A percentile compares a stretch with the other conserved stretches of the same genome.
Conservation (phyloP, 768 basidiomycete genomes). For the Trametes villosa region DNA sequence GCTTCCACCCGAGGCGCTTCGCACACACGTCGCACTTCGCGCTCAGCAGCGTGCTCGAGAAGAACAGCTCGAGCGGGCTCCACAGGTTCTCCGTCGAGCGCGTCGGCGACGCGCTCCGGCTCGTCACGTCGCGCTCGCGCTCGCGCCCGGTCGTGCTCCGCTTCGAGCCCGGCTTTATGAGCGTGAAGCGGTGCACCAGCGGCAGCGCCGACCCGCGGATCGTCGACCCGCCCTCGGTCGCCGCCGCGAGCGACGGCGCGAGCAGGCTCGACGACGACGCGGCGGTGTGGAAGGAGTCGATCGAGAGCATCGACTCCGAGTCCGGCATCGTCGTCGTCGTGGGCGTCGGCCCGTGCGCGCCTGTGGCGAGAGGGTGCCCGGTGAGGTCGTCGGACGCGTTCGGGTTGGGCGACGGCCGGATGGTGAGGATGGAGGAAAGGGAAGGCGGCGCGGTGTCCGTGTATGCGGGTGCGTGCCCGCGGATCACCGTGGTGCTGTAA, state of each 20-base stretch:
- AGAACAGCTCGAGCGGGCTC: constrained; percentile 76
- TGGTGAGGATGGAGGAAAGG: constrained; percentile 75
- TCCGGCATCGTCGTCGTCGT: constrained; percentile 24
- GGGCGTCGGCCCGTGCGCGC: constrained; percentile 31
- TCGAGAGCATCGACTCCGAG: constrained; percentile 53
- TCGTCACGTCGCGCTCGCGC: constrained; percentile 20
- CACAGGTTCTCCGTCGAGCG: constrained; percentile 48
- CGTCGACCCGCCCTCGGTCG: constrained; percentile 80
- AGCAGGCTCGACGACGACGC: constrained; percentile 48
- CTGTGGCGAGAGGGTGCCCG: constrained; percentile 44
- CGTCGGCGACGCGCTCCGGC: constrained; percentile 41
- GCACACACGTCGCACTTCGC: constrained; percentile 83
- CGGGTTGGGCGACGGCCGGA: constrained; percentile 59
- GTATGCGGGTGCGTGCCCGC: constrained; percentile 41
- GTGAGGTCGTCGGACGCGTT: constrained; percentile 45
- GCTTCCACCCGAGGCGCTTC: constrained; percentile 87
- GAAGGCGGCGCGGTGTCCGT: constrained; percentile 51
- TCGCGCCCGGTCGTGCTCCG: constrained; percentile 35
- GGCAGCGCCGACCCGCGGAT: constrained; percentile 54
- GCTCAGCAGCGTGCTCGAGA: constrained; percentile 70
- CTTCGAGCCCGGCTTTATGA: constrained; percentile 79
- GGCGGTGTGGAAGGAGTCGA: constrained; percentile 71
- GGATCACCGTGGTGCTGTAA: constrained; percentile 75
- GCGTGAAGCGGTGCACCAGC: constrained; percentile 83
- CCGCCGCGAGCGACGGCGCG: constrained; percentile 57